Evolutionary conservation across 805 yeast genomes (phyloP), one percentile per base, ranked within the genome.

Genomic region (Cyberlindnera euphorbiae): DNA sequence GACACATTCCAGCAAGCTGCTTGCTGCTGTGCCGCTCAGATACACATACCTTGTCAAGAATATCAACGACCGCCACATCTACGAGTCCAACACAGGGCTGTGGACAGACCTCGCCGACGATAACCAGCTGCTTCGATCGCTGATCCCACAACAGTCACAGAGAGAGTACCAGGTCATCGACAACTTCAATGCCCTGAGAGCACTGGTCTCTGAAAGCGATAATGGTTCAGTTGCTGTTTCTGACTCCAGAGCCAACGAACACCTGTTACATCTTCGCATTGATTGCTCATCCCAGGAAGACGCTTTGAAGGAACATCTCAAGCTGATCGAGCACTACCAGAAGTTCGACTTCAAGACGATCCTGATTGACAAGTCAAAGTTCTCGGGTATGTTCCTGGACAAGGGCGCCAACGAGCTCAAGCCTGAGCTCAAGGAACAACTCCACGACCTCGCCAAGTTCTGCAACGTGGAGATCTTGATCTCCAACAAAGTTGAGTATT

Each of bases 381-480:
- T 44, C 31, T 33, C 32, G 16, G 17, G 26, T 3, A 16, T 47
- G 5, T 40, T 49, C n/a, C 8, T 31, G 11, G 26, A 18, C 15
- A 23, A 21, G 19, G 10, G 26, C 2, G 10, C 27, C 5, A 32
- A 21, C 9, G 32, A 22, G 11, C 11, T 42, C 34, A 46, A 17
- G 28, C 44, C 28, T 22, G 48, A 33, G 6, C 34, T 43, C n/a
- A 17, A 38, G 10, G 23, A 42, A 6, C 47, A 62, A 8, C 50
- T 79, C 33, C 47, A 56, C 8, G 56, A 63, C 18, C 47, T 79
- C 9, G 67, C 79, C 1, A 41, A 52, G 17, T 62, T 53, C 30
- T 64, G 66, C 42, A 53, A 63, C 4, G 78, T 75, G 11, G 75
- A 75, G 42, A 63, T 79, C 25, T 43, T 67, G 17, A 58, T 77